Base-by-base conservation (phyloP, 1,139 yeast species). In the Ashbya aceris region DNA sequence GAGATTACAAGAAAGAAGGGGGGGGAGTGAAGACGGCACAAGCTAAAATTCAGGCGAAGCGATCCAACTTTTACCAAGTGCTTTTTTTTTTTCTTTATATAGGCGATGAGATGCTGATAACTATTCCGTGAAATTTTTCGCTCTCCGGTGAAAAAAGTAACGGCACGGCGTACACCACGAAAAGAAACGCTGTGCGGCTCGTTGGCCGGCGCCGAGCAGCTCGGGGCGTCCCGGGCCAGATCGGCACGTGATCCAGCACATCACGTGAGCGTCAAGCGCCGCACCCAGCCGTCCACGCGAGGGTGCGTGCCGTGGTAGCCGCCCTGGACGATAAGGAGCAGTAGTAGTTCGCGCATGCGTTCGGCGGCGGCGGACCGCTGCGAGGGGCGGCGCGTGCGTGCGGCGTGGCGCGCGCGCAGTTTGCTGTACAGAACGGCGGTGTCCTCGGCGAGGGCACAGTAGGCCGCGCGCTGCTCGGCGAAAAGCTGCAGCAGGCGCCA, bases 301-400 rank as follows among this genome's bases (percentile, higher is more conserved):
- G 14, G 8, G 12, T 29, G 30, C n/a, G 46, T 43, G 7, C 46
- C 46, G 26, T 40, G 46, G 30, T 41, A 41, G 10, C 49, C 46
- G 23, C 45, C 39, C 13, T 46, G 46, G 3, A 40, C 10, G 20
- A 43, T 43, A 26, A 43, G 17, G 10, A 38, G 41, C 6, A 29
- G 37, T 20, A 43, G 34, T 13, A 27, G 26, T 13, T 40, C 43
- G 28, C 38, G 37, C 12, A 35, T 35, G 8, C 17, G n/a, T 7
- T 11, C 23, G 5, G 35, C 7, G 7, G 35, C 35, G 20, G 35
- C 6, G 17, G 12, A 4, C 5, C 13, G 31, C 6, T 20, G 12
- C 7, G 20, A 3, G n/a, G 17, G 20, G 20, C n/a, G 20, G 5
- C 20, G n/a, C 4, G 35, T 12, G 27, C 36, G 14, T n/a, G 26